phyloP scores from a whole-genome alignment of 2,329 filamentous ascomycete genomes.

The Hymenoscyphus albidus region DNA sequence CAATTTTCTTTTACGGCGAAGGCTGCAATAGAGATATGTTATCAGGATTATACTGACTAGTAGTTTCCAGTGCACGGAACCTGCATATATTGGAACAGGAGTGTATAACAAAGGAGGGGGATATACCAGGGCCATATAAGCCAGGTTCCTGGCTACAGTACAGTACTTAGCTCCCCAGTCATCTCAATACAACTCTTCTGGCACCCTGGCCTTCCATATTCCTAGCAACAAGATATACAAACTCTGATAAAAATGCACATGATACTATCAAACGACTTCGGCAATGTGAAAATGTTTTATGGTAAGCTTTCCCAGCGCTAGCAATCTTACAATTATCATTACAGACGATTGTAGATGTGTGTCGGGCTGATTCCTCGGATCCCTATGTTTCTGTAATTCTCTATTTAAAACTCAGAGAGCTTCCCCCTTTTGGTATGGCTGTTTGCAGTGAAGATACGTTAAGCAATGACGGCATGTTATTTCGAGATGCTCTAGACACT shows the following conservation, averaged over 20 bases:
- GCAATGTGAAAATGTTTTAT: slow-evolving; percentile 36
- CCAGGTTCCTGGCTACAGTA: too few species aligned
- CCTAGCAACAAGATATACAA: slow-evolving; percentile 35
- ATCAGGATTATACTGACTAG: too few species aligned
- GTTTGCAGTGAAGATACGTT: slow-evolving; percentile 35
- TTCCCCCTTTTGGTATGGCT: slow-evolving; percentile 35
- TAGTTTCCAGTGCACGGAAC: too few species aligned
- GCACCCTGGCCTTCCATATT: too few species aligned
- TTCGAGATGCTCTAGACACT: slow-evolving; percentile 27
- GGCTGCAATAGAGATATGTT: slow-evolving; percentile 30
- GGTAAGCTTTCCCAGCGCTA: slow-evolving; percentile 4
- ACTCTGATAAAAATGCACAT: slow-evolving; percentile 37
- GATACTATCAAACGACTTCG: slow-evolving; percentile 36
- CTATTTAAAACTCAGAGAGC: slow-evolving; percentile 30
- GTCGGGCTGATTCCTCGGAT: slow-evolving; percentile 33
- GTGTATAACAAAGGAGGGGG: too few species aligned
- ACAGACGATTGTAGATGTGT: slow-evolving; percentile 24
- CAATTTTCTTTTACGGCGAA: slow-evolving; percentile 37
- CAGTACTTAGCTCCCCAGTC: too few species aligned
- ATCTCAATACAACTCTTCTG: too few species aligned
- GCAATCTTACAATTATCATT: too few species aligned
- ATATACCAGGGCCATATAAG: too few species aligned
- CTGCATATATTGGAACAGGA: too few species aligned
- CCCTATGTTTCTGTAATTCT: slow-evolving; percentile 35
- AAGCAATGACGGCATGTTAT: slow-evolving; percentile 36